Evolutionary conservation across 352 stramenopile genomes (phyloP), one percentile per base, ranked within the genome.

Genomic region (Albugo laibachii): DNA sequence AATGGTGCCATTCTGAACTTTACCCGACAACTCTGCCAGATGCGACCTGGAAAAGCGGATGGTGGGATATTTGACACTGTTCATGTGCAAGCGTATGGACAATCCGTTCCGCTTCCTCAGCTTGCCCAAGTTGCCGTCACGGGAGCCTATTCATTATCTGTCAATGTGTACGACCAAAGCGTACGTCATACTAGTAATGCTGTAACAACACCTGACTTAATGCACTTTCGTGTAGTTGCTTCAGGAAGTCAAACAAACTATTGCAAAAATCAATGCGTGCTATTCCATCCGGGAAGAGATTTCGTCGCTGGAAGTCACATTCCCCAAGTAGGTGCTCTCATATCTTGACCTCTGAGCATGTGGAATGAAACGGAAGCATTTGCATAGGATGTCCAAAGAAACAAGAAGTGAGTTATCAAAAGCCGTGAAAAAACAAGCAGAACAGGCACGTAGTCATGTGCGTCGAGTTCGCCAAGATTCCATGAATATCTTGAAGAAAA

Each of bases 1-100:
- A 58, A 64, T 14, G 77, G 77, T 27, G 77, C 65, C 6, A 69
- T 89, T 38, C 57, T 81, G 19, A 82, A 73, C 57, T 83, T 85
- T 56, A 85, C 65, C 50, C 75, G 73, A 35, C 54, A 63, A 48
- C 56, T 89, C 39, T 62, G 53, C 40, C 71, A 84, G 56, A 89
- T 89, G 73, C 77, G 77, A 3, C 73, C 77, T 11, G 74, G 77
- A 36, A 71, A 72, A 41, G 73, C 77, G 14, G 74, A 89, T 49
- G 77, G 71, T 20, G 73, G 77, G 20, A 81, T 86, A 58, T 85
- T 89, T 39, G 77, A 89, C 50, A 65, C 78, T 45, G 62, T 89
- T 45, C 64, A 76, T 48, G 69, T 89, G 45, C 73, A 71, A 52
- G 77, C 77, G 49, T 89, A 89, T 52, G 77, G 74, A 24, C 61